Evolutionary conservation across 176 grass and related monocot species (phyloP).

Genomic region (Musa beccarii): DNA sequence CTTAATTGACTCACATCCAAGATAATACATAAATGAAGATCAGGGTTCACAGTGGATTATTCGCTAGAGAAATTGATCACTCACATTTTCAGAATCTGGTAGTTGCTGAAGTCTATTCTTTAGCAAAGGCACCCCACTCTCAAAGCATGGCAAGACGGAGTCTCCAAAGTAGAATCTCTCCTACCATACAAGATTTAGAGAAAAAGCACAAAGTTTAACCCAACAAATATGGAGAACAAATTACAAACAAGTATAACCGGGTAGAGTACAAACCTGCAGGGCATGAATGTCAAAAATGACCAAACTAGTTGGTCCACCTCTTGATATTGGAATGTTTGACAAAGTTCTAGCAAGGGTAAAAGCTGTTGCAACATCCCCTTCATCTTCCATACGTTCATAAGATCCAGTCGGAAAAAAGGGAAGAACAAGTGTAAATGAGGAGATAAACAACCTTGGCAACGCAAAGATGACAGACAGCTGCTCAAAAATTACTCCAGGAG

Average conservation of each 20-base stretch:
- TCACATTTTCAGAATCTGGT: slow-evolving; percentile 59
- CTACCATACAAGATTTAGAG: slow-evolving; percentile 15
- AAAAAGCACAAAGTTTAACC: not conserved
- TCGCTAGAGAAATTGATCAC: not conserved
- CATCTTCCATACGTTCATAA: slow-evolving; percentile 94
- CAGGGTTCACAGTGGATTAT: not conserved
- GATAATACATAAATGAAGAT: not conserved
- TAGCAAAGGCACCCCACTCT: slow-evolving; percentile 71
- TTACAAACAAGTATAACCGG: not conserved
- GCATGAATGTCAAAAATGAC: slow-evolving; percentile 98
- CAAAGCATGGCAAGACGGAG: slow-evolving; percentile 72
- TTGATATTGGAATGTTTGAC: slow-evolving; percentile 81
- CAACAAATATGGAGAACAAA: not conserved
- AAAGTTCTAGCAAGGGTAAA: slow-evolving; percentile 84
- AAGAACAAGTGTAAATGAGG: slow-evolving; percentile 84
- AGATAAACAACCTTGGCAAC: slow-evolving; percentile 83
- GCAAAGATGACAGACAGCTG: slow-evolving; percentile 88
- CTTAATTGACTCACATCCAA: not conserved
- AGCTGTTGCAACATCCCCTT: slow-evolving; percentile 90
- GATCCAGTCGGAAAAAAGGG: slow-evolving; percentile 95
- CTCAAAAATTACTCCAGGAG: slow-evolving; percentile 75
- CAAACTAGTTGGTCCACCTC: slow-evolving; percentile 80
- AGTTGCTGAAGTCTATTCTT: slow-evolving; percentile 66
- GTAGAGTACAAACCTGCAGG: slow-evolving; percentile 37
- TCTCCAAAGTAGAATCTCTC: slow-evolving; percentile 66